Percentiles rank a stretch among this genome's conserved stretches.
These are phyloP conservation scores for Aspergillus aculeatinus DNA, from an alignment of 2,329 filamentous ascomycete genomes.

Conservation along the genomic window DNA sequence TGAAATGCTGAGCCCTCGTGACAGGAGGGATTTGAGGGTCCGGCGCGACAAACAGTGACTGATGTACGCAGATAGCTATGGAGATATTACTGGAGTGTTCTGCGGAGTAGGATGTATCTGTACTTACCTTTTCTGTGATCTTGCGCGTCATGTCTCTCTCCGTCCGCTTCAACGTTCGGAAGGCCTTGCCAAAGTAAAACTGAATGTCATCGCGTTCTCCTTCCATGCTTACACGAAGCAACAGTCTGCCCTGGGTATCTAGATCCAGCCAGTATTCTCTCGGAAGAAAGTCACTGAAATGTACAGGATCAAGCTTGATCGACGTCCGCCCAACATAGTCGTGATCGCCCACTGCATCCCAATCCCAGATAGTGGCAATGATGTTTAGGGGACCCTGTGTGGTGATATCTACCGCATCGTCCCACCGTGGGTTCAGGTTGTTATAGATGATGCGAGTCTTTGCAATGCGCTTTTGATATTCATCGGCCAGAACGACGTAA, in stretches of 20 bases:
- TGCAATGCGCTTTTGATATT: conserved; percentile 93
- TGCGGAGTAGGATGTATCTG: background rate
- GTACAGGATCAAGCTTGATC: conserved; percentile 93
- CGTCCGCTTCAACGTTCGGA: conserved; percentile 89
- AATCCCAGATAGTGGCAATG: conserved; percentile 97
- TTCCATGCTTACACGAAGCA: conserved; percentile 96
- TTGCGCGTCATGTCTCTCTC: conserved; percentile 98
- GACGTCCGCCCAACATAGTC: conserved; percentile 97
- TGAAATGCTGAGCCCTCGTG: conserved; percentile 69
- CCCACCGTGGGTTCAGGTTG: conserved; percentile 92
- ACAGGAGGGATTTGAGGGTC: conserved; percentile 72
- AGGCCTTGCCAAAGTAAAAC: conserved; percentile 97
- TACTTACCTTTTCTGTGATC: conserved; percentile 88
- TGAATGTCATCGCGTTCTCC: conserved; percentile 97
- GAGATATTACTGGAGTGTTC: background rate
- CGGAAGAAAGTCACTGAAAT: conserved; percentile 94
- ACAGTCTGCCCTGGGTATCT: conserved; percentile 85
- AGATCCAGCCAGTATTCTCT: conserved; percentile 97
- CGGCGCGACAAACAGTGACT: conserved; percentile 82
- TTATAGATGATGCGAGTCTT: conserved; percentile 91
- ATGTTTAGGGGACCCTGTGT: conserved; percentile 89
- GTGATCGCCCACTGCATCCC: conserved; percentile 94
- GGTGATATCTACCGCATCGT: conserved; percentile 94
- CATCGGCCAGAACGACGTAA: conserved; percentile 93
- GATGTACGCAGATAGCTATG: conserved; percentile 85